These are phyloP conservation scores for Schoenoplectus triqueter DNA, from an alignment of 202 grass and related monocot genomes.

Conservation along the genomic window DNA sequence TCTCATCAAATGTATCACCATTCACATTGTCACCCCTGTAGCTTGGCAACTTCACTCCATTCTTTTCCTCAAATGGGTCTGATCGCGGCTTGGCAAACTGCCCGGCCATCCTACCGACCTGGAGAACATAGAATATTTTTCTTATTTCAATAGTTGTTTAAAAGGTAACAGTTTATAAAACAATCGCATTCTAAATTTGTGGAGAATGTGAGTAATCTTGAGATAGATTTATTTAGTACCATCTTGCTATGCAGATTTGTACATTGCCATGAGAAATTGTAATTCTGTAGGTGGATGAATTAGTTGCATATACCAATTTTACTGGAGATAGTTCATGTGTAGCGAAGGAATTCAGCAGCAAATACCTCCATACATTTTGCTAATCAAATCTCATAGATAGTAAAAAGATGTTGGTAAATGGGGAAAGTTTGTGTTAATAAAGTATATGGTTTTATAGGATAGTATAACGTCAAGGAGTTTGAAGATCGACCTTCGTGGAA, in stretches of 20 bases:
- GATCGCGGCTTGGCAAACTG: conserved; percentile 96
- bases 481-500: neutral
- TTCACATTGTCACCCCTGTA: conserved; percentile 99
- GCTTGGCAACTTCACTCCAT: conserved; percentile 86
- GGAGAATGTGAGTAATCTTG: neutral
- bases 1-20: conserved; percentile 69
- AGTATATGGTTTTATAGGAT: neutral
- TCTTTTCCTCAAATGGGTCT: conserved; percentile 62
- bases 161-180: conserved; percentile 9
- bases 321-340: neutral
- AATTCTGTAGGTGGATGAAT: neutral
- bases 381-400: conserved; percentile 6
- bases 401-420: neutral
- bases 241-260: neutral
- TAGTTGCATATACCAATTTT: neutral
- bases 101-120: conserved; percentile 96
- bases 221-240: neutral
- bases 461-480: neutral
- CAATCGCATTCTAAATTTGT: neutral
- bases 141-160: conserved; percentile 31
- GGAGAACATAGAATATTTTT: neutral
- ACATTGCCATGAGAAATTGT: neutral
- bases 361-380: neutral
- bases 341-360: neutral
- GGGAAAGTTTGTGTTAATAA: neutral